These are phyloP conservation scores for Caryopteris hybrid DNA, from an alignment of 305 asterid species.

Conservation along the genomic window DNA sequence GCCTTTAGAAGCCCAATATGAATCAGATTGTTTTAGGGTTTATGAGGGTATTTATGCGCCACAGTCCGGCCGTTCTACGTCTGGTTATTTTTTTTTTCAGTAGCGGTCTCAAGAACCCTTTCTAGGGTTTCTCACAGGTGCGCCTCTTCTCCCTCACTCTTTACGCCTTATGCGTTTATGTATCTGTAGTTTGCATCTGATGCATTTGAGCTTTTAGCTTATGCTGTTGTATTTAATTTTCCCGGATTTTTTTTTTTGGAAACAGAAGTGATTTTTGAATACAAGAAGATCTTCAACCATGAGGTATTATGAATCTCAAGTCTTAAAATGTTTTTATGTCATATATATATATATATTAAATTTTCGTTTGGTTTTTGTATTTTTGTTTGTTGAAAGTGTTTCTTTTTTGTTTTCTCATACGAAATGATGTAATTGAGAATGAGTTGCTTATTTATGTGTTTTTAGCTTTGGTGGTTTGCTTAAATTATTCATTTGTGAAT, in stretches of 20 bases:
- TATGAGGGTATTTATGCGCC: background rate
- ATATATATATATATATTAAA: too few relatives aligned
- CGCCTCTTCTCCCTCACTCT: too few relatives aligned
- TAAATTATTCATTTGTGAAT: background rate
- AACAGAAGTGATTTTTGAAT: slow-evolving; percentile 19
- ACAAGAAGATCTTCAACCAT: slow-evolving; percentile 18
- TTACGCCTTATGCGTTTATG: background rate
- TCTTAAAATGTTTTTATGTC: background rate
- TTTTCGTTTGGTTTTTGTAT: background rate
- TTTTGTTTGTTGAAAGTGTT: background rate
- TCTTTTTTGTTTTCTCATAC: background rate
- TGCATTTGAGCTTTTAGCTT: background rate
- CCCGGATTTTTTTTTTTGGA: background rate
- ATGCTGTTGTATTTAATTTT: background rate
- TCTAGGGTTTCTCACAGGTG: slow-evolving; percentile 22
- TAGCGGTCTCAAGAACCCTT: slow-evolving; percentile 11
- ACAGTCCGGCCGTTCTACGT: background rate
- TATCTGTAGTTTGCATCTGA: background rate
- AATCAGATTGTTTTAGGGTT: background rate
- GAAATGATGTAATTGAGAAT: background rate
- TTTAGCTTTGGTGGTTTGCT: too few relatives aligned
- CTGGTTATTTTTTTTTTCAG: background rate
- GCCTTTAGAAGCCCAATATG: background rate
- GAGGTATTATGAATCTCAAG: slow-evolving; percentile 25
- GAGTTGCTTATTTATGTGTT: background rate